These are phyloP conservation scores for Porphyrellus sp. DNA, from an alignment of 1,284 basidiomycete species.

Conservation along the genomic window DNA sequence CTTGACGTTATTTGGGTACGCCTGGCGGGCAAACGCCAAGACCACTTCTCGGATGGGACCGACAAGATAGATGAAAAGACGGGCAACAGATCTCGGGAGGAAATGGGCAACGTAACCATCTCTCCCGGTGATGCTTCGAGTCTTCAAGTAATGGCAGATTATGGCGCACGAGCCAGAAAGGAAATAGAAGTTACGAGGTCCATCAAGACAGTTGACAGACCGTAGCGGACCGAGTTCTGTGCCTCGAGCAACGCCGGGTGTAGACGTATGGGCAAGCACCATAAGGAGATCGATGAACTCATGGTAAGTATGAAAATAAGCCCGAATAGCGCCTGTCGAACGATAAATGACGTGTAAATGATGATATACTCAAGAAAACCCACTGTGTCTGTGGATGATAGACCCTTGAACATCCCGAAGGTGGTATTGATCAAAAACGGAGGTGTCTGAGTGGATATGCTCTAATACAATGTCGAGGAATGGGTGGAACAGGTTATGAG, in stretches of 20 bases:
- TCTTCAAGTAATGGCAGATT: slow-evolving; percentile 4
- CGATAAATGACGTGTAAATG: no score
- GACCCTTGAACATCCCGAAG: not conserved
- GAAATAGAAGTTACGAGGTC: not conserved
- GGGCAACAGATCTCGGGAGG: not conserved
- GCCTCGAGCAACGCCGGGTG: not conserved
- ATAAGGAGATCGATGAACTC: not conserved
- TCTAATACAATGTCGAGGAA: not conserved
- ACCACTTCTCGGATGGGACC: not conserved
- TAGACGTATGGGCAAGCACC: not conserved
- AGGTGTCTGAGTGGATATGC: not conserved
- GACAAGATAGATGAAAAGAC: slow-evolving; percentile 3
- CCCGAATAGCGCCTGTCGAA: no score
- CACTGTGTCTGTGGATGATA: not conserved
- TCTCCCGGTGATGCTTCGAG: not conserved
- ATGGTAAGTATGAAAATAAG: not conserved
- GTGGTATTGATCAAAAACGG: not conserved
- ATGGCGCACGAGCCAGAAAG: not conserved
- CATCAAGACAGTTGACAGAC: not conserved
- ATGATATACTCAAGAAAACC: no score
- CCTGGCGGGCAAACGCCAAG: not conserved
- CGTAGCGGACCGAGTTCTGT: not conserved
- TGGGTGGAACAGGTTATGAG: not conserved
- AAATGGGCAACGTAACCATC: not conserved
- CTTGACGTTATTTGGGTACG: not conserved